Evolutionary conservation across 2,329 filamentous ascomycete genomes (phyloP), one percentile per base, ranked within the genome.

Genomic region (Trichoderma lentiforme): DNA sequence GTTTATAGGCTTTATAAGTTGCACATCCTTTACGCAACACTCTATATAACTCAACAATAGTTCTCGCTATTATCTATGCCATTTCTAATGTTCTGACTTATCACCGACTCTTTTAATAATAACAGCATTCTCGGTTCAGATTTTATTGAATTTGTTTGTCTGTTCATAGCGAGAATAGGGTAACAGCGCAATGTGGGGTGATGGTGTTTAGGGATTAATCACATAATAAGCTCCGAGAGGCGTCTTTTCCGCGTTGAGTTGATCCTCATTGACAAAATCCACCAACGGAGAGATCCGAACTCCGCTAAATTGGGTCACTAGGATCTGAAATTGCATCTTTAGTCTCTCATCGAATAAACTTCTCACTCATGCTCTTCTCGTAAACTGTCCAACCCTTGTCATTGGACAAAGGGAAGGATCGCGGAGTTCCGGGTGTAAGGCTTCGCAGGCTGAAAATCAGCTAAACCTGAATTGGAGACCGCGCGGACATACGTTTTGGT

Each of bases 401-500:
- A 34, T 58, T 39, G 58, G 58, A 36, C 21, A 36, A 26, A 39
- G 3, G 3, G 30, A 18, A n/a, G 57, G 28, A 14, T 18, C n/a
- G 47, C 11, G 47, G 21, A 53, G 47, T 24, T 21, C n/a, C n/a
- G 21, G n/a, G 43, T 51, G n/a, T 21, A 51, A 8, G 34, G 6
- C 21, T 30, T 43, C 14, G 3, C 12, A 3, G 24, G 30, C 58
- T 43, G 32, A 21, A 21, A 32, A 68, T 9, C 56, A 43, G 34
- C 66, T 69, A 69, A 69, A 14, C 66, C 66, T 18, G 51, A 8
- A 47, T 36, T 18, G 66, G 66, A n/a, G 66, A 51, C 66, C 66
- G 66, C 66, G 66, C 66, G 66, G 66, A 61, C 32, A 12, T n/a
- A 39, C 24, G 4, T 4, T 61, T 69, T 34, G 14, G 56, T 28